Evolutionary conservation across 495 filamentous ascomycete genomes (phyloP).

Genomic region (Lophium mytilinum): DNA sequence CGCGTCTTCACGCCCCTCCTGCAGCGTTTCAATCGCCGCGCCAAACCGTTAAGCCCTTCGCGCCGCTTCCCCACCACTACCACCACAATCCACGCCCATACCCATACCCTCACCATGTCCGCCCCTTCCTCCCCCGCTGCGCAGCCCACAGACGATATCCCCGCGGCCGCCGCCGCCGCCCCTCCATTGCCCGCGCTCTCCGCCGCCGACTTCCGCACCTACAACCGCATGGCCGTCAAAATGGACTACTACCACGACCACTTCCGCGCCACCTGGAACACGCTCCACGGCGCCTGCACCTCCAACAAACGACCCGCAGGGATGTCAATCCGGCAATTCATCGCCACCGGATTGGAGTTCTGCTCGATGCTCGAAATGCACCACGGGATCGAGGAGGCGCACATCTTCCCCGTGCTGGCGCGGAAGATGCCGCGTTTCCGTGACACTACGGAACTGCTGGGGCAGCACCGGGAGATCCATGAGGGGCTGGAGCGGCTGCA

Average conservation of each 20-base stretch:
- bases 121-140: no score
- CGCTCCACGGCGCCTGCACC: constrained; percentile 53
- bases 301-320: constrained; percentile 44
- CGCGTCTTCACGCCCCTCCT: no score
- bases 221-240: constrained; percentile 65
- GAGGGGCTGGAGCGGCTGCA: constrained; percentile 65
- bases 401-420: constrained; percentile 74
- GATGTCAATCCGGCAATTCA: constrained; percentile 56
- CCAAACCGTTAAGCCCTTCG: no score
- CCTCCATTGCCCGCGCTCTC: constrained; percentile 40
- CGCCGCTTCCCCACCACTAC: no score
- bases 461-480: constrained; percentile 80
- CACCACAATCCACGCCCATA: no score
- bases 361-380: constrained; percentile 61
- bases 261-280: constrained; percentile 66
- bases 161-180: not conserved
- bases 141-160: no score
- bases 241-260: constrained; percentile 71
- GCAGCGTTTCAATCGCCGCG: no score
- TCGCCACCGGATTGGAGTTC: constrained; percentile 58
- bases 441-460: constrained; percentile 55
- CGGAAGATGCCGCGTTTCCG: constrained; percentile 74
- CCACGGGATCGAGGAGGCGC: constrained; percentile 76
- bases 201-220: constrained; percentile 49
- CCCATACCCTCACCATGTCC: no score